Base-by-base conservation (phyloP, 2,329 filamentous ascomycete species). In the Metarhizium robertsii region DNA sequence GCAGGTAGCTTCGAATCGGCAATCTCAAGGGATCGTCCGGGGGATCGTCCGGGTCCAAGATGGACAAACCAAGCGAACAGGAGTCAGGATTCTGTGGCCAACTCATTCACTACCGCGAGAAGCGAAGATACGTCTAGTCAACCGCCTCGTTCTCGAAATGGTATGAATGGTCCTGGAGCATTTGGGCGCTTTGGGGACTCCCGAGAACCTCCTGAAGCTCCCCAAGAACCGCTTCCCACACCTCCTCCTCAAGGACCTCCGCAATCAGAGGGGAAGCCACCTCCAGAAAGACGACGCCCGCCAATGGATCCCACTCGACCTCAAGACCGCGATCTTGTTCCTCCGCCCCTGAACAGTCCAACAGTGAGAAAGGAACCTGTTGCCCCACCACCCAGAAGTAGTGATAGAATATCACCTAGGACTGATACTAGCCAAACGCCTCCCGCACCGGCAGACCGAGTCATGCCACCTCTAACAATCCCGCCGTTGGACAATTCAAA, bases 221-320 rank as follows among this genome's bases (percentile, higher is more conserved):
- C 57, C 10, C 59, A 58, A 16, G 60, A 62, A 20, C 45, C 50
- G 36, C n/a, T 48, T 13, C 54, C 56, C n/a, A 30, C 16, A 25
- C 29, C 29, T 8, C n/a, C 48, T 50, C 11, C 32, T 1, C 46
- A 45, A 50, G 50, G 25, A 16, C 53, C 55, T 45, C 50, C 54
- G 14, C 55, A 58, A 18, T 56, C 57, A 36, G 59, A 66, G 7
- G 76, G 77, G 40, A 71, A 78, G 25, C 74, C 74, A 38, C 76
- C 81, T 1, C 85, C 85, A 0, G 84, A 87, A 61, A 75, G 85
- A 58, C 84, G 79, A 66, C 73, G 85, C 51, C 85, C 85, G 2
- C 83, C 84, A 0, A 86, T 88, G 82, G 80, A 85, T 57, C 77
- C 79, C 7, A 68, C 78, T 6, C 73, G 80, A 36, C 79, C 79